These are phyloP conservation scores for Nicotiana obtusifolia DNA, from an alignment of 257 asterid genomes.

Conservation along the genomic window DNA sequence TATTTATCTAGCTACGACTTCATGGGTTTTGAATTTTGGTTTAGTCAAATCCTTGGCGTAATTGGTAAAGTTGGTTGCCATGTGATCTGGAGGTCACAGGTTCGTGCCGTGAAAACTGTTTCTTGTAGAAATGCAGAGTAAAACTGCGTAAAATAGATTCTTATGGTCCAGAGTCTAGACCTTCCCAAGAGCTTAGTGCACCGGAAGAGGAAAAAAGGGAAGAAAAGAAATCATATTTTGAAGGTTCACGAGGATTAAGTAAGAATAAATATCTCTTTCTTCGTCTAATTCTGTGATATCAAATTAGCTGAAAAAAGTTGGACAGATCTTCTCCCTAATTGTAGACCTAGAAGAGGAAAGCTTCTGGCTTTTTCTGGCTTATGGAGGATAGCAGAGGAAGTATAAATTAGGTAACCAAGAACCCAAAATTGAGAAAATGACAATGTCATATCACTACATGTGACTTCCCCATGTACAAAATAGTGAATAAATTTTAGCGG, in stretches of 20 bases:
- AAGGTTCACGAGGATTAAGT: neutral
- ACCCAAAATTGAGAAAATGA: neutral
- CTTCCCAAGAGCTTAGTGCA: too few relatives aligned
- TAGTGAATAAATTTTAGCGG: neutral
- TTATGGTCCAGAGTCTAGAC: too few relatives aligned
- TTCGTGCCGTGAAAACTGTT: too few relatives aligned
- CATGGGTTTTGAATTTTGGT: too few relatives aligned
- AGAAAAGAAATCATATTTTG: neutral
- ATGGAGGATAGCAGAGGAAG: neutral
- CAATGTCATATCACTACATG: neutral
- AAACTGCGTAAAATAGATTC: too few relatives aligned
- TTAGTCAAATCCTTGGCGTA: too few relatives aligned
- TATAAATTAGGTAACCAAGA: neutral
- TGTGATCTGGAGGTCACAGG: too few relatives aligned
- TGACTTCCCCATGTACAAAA: neutral
- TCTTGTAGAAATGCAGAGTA: too few relatives aligned
- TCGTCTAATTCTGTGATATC: neutral
- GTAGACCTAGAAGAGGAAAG: neutral
- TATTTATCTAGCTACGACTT: too few relatives aligned
- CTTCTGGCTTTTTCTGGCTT: neutral
- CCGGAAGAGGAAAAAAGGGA: too few relatives aligned
- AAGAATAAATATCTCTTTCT: neutral
- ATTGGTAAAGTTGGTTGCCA: too few relatives aligned
- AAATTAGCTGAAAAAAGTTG: neutral
- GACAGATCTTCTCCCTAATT: neutral